Base-by-base conservation (phyloP, 495 filamentous ascomycete genomes). In the Aspergillus mulundensis region DNA sequence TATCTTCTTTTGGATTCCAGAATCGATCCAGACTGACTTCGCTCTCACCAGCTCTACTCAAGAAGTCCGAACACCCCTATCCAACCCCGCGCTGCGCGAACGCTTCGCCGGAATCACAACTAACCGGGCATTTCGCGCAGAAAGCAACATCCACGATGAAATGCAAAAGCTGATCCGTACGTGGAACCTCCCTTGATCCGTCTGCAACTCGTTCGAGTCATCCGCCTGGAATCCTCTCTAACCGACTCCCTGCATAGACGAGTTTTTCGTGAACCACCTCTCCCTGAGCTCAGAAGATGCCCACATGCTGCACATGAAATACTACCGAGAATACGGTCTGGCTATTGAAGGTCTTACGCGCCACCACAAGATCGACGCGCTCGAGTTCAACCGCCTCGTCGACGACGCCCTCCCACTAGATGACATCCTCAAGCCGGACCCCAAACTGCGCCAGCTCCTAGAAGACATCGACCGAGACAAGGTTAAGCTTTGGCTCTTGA, bases 341-440 rank as follows among this genome's bases (percentile, higher is more conserved):
- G 92, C 95, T n/a, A 92, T 99, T 60, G 89, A 95, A 67, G 95
- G 95, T 0, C 78, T 99, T 1, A 91, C 95, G 0, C 85, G 89
- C 21, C 87, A 97, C 70, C 95, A 99, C 72, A 87, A 93, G 70
- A 94, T 99, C 63, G 91, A 99, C 63, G 87, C 95, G 1, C 79
- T 99, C 3, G 91, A 91, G 25, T 99, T 96, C 80, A 99, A 99
- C 69, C 70, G 79, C 57, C 84, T 91, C 71, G 95, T 97, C 23
- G 95, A 99, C 68, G 95, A 99, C 65, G 93, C 95, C 0, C 75
- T 99, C 21, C 93, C 95, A 0, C 81, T 99, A 12, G 91, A 96
- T 53, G 74, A 74, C 8, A 81, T 97, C 68, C 84, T 99, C 64
- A 85, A 77, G 53, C 89, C 89, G 0, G 84, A 95, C 59, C 81